Evolutionary conservation across 306 rosid genomes (phyloP).

Genomic region (Lithocarpus polystachyus): DNA sequence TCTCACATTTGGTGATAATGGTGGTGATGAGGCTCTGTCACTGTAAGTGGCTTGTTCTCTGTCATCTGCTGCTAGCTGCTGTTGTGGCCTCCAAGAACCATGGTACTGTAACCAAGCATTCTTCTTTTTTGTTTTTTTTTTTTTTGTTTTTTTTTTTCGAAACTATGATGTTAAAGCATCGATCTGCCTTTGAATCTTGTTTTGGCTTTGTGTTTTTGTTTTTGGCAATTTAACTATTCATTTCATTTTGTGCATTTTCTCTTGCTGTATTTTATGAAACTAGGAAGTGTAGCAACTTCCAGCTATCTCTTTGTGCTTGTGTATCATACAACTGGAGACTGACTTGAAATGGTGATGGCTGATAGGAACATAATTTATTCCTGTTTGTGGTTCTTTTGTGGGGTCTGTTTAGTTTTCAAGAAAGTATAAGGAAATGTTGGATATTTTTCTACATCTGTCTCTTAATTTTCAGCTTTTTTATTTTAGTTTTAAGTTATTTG

Average conservation of each 20-base stretch:
- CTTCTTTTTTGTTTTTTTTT: background rate
- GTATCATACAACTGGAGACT: background rate
- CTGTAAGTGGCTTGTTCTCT: slow-evolving; percentile 30
- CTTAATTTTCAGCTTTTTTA: background rate
- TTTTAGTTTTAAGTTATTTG: background rate
- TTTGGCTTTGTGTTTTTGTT: background rate
- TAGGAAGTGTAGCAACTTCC: too few species aligned
- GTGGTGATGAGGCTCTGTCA: slow-evolving; percentile 42
- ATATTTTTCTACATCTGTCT: background rate
- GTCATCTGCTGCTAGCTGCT: slow-evolving; percentile 39
- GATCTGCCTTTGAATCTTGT: background rate
- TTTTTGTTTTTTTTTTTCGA: slow-evolving; percentile 2
- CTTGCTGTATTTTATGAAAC: too few species aligned
- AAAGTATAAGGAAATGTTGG: background rate
- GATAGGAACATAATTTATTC: background rate
- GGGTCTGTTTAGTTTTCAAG: background rate
- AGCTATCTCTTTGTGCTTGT: background rate
- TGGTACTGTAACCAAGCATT: slow-evolving; percentile 38
- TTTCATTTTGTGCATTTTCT: background rate
- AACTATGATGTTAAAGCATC: background rate
- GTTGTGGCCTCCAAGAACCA: slow-evolving; percentile 68
- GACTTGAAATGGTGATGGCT: background rate
- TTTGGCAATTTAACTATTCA: background rate
- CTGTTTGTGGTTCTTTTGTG: background rate
- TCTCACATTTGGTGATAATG: slow-evolving; percentile 25